These are phyloP conservation scores for Tephrocybe sp. DNA, from an alignment of 768 basidiomycete genomes.

Conservation along the genomic window DNA sequence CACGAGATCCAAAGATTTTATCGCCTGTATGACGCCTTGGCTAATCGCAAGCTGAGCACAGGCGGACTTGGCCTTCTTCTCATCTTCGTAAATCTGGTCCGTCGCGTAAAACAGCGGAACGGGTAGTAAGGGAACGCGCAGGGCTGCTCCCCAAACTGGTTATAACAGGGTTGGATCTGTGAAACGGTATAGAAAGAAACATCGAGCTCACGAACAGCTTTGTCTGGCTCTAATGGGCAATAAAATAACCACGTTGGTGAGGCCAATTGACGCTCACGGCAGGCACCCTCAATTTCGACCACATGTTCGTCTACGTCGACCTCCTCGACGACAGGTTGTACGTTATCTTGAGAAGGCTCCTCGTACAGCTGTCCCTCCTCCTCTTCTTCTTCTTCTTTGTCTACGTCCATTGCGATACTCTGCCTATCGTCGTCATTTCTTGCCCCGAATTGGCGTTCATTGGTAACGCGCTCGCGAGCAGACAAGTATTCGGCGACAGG, in stretches of 20 bases:
- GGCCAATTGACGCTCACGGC: background rate
- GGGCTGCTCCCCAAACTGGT: conserved; percentile 7
- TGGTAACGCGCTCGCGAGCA: background rate
- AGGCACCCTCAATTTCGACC: background rate
- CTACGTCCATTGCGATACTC: background rate
- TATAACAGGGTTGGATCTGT: background rate
- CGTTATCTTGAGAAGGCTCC: too few relatives aligned
- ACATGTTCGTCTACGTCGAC: background rate
- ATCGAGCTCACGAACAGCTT: background rate
- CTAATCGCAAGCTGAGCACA: conserved; percentile 3
- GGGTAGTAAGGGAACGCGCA: background rate
- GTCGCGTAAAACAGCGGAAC: conserved; percentile 1
- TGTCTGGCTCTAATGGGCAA: background rate
- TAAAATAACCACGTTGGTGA: conserved; percentile 5
- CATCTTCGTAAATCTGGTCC: background rate
- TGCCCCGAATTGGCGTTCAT: background rate
- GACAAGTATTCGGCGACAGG: conserved; percentile 4
- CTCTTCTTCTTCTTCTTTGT: background rate
- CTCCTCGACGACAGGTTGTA: too few relatives aligned
- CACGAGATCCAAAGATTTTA: background rate
- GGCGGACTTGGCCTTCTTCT: background rate
- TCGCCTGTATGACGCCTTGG: background rate
- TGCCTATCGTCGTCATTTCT: background rate
- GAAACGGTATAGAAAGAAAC: background rate
- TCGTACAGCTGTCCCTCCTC: background rate